A percentile compares a stretch with the other conserved stretches of the same genome.
Evolutionary conservation across 164 flowering plant species (phyloP).

Genomic region (Berberis vulgaris): DNA sequence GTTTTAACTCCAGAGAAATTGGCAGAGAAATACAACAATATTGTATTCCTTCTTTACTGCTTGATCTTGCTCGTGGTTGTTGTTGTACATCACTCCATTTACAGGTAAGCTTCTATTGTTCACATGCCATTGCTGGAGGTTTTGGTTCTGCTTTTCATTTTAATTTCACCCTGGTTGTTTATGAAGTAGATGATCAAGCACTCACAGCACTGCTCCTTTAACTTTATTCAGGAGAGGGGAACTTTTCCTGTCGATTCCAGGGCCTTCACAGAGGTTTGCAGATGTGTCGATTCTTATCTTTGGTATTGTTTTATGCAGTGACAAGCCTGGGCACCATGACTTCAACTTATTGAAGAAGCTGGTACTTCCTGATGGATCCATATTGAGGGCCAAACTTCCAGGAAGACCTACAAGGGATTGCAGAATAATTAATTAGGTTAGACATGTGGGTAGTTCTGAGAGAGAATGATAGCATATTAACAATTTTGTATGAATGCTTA

Average conservation of each 20-base stretch:
- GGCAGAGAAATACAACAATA: conserved; percentile 87
- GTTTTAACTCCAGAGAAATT: conserved; percentile 92
- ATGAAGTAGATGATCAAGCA: conserved; percentile 3
- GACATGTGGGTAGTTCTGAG: too few species aligned
- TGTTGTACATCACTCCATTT: conserved; percentile 52
- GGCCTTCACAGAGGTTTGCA: too few species aligned
- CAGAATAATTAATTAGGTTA: too few species aligned
- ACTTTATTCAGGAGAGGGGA: conserved; percentile 75
- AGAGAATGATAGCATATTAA: too few species aligned
- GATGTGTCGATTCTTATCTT: too few species aligned
- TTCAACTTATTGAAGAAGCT: too few species aligned
- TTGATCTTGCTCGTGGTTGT: conserved; percentile 58
- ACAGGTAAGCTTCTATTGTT: conserved; percentile 71
- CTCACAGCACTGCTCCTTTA: conserved; percentile 1
- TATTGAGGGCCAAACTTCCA: too few species aligned
- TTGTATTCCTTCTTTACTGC: conserved; percentile 74
- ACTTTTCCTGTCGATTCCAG: conserved; percentile 46
- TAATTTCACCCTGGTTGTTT: background rate
- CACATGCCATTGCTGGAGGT: background rate
- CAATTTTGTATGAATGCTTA: too few species aligned
- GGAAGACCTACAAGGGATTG: too few species aligned
- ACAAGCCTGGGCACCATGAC: too few species aligned
- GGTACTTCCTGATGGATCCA: too few species aligned
- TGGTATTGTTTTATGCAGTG: too few species aligned
- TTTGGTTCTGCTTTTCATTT: background rate